Evolutionary conservation across 1,139 yeast genomes (phyloP).

Genomic region (Saccharomyces hybrid): DNA sequence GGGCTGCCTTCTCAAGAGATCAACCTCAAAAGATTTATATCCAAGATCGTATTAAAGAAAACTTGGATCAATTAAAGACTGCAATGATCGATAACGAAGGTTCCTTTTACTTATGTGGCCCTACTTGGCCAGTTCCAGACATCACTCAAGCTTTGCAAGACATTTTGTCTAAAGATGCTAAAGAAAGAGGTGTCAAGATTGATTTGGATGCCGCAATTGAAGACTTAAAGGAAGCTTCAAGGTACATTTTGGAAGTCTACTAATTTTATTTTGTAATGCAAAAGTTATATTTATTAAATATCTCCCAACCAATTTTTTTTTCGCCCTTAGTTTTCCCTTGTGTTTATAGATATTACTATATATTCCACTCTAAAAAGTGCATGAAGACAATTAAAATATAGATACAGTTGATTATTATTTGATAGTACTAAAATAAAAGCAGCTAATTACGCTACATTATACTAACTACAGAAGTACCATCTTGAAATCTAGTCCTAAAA

Average conservation of each 20-base stretch:
- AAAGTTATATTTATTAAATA: background rate
- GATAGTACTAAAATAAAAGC: background rate
- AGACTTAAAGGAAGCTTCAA: slow-evolving; percentile 85
- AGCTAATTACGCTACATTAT: slow-evolving; percentile 32
- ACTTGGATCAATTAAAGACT: slow-evolving; percentile 61
- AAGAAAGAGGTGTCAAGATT: slow-evolving; percentile 53
- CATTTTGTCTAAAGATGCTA: slow-evolving; percentile 66
- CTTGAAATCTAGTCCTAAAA: slow-evolving; percentile 88
- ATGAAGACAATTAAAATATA: background rate
- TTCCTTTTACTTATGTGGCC: slow-evolving; percentile 94
- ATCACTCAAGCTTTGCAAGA: slow-evolving; percentile 86
- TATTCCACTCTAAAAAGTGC: background rate
- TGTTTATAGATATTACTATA: background rate
- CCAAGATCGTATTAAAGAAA: slow-evolving; percentile 85
- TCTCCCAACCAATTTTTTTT: background rate
- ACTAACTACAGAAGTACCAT: slow-evolving; percentile 90
- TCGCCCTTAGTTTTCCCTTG: background rate
- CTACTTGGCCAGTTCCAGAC: slow-evolving; percentile 99
- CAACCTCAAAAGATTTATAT: slow-evolving; percentile 92
- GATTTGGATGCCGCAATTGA: slow-evolving; percentile 79
- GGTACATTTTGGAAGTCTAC: slow-evolving; percentile 91
- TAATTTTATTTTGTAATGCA: slow-evolving; percentile 29
- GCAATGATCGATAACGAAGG: slow-evolving; percentile 77
- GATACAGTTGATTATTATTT: background rate
- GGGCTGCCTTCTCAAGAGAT: slow-evolving; percentile 98